phyloP scores from a whole-genome alignment of 2,329 filamentous ascomycete species.

The Thermoascus crustaceus region DNA sequence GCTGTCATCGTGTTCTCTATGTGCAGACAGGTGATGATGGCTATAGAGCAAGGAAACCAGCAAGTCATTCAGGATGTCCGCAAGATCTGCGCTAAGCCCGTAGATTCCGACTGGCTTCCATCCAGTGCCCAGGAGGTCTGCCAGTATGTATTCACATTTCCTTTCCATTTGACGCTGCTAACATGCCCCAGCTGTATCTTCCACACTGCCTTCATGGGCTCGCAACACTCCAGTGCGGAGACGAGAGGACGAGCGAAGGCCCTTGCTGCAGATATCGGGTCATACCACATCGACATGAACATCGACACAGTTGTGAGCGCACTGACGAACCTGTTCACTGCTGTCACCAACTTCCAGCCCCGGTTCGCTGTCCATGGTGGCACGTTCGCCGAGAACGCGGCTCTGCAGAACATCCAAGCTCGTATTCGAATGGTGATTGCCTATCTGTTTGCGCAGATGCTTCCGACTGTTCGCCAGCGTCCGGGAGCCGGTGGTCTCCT shows the following conservation, averaged over 20 bases:
- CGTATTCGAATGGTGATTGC: conserved; percentile 57
- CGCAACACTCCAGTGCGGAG: conserved; percentile 56
- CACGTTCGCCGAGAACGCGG: conserved; percentile 52
- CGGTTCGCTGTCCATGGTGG: conserved; percentile 60
- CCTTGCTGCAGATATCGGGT: conserved; percentile 54
- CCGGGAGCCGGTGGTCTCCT: conserved; percentile 52
- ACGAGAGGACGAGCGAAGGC: conserved; percentile 59
- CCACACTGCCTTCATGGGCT: conserved; percentile 64
- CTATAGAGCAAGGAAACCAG: conserved; percentile 26
- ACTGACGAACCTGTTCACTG: conserved; percentile 51
- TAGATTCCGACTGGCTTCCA: conserved; percentile 43
- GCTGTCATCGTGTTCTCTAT: conserved; percentile 34
- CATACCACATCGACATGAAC: conserved; percentile 64
- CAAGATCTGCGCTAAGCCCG: conserved; percentile 44
- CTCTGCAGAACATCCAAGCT: conserved; percentile 61
- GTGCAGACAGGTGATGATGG: conserved; percentile 30
- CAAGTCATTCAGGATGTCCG: conserved; percentile 49
- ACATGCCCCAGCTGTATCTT: conserved; percentile 40
- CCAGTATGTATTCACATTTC: conserved; percentile 18
- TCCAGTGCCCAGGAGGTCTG: conserved; percentile 53
- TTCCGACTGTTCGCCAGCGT: conserved; percentile 51
- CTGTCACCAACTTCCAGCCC: conserved; percentile 53
- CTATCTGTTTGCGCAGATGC: conserved; percentile 56
- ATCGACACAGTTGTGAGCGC: conserved; percentile 61
- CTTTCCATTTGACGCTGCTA: not conserved